Conservation (phyloP, 495 filamentous ascomycete genomes). For the Echria macrotheca region DNA sequence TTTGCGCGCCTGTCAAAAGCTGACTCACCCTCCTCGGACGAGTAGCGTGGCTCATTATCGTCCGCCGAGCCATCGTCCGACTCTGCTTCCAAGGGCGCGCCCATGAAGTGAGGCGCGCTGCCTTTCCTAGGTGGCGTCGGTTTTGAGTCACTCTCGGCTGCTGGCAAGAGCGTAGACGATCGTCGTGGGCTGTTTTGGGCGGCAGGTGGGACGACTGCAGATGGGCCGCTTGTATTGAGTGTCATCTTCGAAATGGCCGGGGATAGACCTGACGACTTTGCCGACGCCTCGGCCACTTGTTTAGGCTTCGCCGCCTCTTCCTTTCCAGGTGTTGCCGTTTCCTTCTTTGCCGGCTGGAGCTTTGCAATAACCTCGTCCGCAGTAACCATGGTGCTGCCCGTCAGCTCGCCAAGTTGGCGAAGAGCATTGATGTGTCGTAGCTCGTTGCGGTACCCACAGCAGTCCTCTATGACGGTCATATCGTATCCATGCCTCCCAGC, state of each 20-base stretch:
- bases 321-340: neutral
- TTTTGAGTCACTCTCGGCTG: neutral
- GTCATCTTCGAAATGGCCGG: conserved; percentile 24
- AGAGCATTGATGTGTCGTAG: conserved; percentile 70
- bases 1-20: neutral
- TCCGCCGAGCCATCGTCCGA: too few species aligned
- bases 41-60: neutral
- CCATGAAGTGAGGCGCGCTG: neutral
- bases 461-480: conserved; percentile 83
- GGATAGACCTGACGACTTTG: conserved; percentile 23
- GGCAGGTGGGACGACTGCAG: neutral
- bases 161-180: conserved; percentile 10
- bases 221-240: conserved; percentile 6
- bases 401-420: conserved; percentile 66
- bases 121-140: neutral
- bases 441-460: conserved; percentile 74
- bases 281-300: neutral
- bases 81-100: conserved; percentile 5
- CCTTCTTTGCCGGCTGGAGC: conserved; percentile 14
- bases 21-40: conserved; percentile 3
- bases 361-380: conserved; percentile 52
- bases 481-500: conserved; percentile 81
- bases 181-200: neutral
- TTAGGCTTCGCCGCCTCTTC: neutral
- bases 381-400: conserved; percentile 62